These are phyloP conservation scores for Pezizomycotina sp. DNA, from an alignment of 2,329 filamentous ascomycete genomes.

Conservation along the genomic window DNA sequence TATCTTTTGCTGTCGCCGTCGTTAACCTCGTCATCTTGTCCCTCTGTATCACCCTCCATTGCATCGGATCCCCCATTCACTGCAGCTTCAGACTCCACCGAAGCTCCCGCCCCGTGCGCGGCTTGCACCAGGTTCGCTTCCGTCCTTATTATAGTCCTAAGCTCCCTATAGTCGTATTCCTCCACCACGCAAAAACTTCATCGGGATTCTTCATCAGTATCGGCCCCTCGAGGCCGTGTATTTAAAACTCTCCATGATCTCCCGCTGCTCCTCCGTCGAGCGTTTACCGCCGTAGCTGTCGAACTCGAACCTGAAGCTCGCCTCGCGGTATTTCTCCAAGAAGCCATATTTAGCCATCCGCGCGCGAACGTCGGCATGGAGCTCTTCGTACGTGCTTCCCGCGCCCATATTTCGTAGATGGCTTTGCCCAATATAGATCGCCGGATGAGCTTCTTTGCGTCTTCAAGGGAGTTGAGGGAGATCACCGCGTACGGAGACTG, in stretches of 20 bases:
- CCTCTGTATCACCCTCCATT: constrained; percentile 1
- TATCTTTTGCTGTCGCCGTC: constrained; percentile 32
- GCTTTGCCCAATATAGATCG: constrained; percentile 68
- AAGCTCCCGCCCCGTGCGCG: too few relatives aligned
- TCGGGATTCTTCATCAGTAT: constrained; percentile 62
- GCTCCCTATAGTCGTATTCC: constrained; percentile 60
- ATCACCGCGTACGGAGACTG: constrained; percentile 80
- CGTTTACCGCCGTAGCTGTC: constrained; percentile 69
- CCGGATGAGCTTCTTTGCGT: constrained; percentile 49
- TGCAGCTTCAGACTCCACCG: constrained; percentile 27
- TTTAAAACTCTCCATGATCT: constrained; percentile 64
- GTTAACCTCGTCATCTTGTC: too few relatives aligned
- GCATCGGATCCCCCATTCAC: constrained; percentile 8
- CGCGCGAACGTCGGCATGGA: constrained; percentile 49
- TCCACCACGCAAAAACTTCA: constrained; percentile 66
- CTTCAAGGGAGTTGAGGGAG: constrained; percentile 45
- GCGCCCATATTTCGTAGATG: constrained; percentile 78
- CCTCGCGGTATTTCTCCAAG: constrained; percentile 37
- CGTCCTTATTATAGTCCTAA: too few relatives aligned
- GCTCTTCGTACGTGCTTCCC: constrained; percentile 46
- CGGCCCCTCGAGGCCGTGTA: constrained; percentile 63
- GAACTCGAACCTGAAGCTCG: constrained; percentile 67
- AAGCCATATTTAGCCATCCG: constrained; percentile 48
- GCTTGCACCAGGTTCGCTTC: too few relatives aligned
- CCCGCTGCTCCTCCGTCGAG: constrained; percentile 43